Percentiles rank a stretch among this genome's conserved stretches.
Conservation (phyloP, 257 asterid species). For the Ehretia macrophylla region DNA sequence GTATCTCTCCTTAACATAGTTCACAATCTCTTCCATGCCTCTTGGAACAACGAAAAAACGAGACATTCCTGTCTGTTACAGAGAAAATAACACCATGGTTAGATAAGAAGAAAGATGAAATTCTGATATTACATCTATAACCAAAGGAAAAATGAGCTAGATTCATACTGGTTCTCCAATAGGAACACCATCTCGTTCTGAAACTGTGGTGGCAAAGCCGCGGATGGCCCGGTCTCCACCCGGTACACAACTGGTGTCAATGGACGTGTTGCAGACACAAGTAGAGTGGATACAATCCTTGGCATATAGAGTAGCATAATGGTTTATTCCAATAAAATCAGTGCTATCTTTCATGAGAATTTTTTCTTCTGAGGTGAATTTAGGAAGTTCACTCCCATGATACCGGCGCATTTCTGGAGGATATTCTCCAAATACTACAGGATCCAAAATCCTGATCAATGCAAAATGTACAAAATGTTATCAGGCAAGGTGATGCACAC, state of each 20-base stretch:
- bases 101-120: neutral
- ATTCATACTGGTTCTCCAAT: conserved; percentile 75
- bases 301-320: conserved; percentile 57
- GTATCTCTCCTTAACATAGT: conserved; percentile 57
- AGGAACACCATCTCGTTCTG: conserved; percentile 46
- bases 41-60: conserved; percentile 56
- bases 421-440: conserved; percentile 66
- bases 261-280: conserved; percentile 33
- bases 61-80: conserved; percentile 51
- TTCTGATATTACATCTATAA: neutral
- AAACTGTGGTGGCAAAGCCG: conserved; percentile 44
- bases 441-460: conserved; percentile 55
- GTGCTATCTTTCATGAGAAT: conserved; percentile 43
- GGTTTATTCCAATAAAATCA: conserved; percentile 84
- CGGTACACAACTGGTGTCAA: conserved; percentile 30
- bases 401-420: conserved; percentile 64
- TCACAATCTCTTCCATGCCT: conserved; percentile 57
- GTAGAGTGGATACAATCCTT: conserved; percentile 54
- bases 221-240: conserved; percentile 53
- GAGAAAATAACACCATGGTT: neutral
- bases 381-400: conserved; percentile 46
- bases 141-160: neutral
- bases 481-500: too few relatives aligned
- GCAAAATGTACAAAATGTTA: neutral
- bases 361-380: conserved; percentile 52